Conservation (phyloP, 768 basidiomycete species). For the Termitomyces bulborhizus region DNA sequence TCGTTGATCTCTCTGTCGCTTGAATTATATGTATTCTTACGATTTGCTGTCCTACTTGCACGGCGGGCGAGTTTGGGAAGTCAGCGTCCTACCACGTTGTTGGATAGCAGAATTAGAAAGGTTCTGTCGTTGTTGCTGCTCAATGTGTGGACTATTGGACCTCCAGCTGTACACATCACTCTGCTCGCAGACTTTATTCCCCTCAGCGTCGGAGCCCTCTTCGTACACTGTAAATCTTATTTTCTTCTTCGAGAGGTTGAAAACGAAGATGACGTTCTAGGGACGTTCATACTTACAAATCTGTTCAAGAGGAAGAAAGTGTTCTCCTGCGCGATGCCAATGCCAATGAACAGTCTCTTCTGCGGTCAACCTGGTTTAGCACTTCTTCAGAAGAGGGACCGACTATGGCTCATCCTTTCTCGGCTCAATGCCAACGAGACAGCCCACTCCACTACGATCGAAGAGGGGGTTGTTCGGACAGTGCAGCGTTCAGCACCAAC, state of each 20-base stretch:
- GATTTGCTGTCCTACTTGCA: slow-evolving; percentile 1
- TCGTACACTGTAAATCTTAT: slow-evolving; percentile 7
- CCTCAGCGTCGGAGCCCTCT: slow-evolving; percentile 9
- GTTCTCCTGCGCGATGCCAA: neutral
- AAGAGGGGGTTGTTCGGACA: slow-evolving; percentile 3
- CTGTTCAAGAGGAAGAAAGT: neutral
- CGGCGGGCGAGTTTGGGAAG: neutral
- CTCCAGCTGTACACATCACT: slow-evolving; percentile 9
- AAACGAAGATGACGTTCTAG: neutral
- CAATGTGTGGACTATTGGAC: slow-evolving; percentile 10
- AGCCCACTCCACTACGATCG: neutral
- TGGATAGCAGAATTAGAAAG: slow-evolving; percentile 7
- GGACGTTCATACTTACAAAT: slow-evolving; percentile 3
- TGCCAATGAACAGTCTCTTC: neutral
- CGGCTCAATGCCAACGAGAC: slow-evolving; percentile 2
- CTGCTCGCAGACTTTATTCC: slow-evolving; percentile 13
- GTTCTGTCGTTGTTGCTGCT: slow-evolving; percentile 9
- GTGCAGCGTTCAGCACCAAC: neutral
- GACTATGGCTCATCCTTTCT: slow-evolving; percentile 6
- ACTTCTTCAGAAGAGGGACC: neutral
- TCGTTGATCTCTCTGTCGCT: slow-evolving; percentile 7
- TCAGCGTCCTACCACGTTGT: slow-evolving; percentile 1
- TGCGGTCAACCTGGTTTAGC: slow-evolving; percentile 7
- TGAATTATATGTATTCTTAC: slow-evolving; percentile 4
- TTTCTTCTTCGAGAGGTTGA: neutral